Percentiles rank a stretch among this genome's conserved stretches.
Conservation (phyloP, 495 filamentous ascomycete species). For the Aspergillus taichungensis region DNA sequence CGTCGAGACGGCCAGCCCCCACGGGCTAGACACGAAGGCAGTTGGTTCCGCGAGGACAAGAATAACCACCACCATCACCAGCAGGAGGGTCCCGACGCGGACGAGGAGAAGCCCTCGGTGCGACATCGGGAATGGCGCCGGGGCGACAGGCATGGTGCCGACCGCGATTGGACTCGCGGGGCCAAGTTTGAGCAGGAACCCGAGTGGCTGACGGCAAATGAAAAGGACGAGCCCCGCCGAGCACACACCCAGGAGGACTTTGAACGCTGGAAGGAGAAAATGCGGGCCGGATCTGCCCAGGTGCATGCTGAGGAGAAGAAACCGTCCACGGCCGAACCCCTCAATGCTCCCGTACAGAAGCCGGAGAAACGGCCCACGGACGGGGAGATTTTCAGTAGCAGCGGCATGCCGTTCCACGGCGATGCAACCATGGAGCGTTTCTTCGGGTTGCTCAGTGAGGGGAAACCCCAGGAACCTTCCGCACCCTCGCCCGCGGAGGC, state of each 20-base stretch:
- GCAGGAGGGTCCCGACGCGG: conserved; percentile 48
- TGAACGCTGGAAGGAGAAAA: conserved; percentile 85
- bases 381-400: conserved; percentile 29
- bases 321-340: conserved; percentile 22
- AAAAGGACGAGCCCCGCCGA: conserved; percentile 55
- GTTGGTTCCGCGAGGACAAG: conserved; percentile 47
- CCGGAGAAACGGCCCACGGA: conserved; percentile 26
- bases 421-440: conserved; percentile 71
- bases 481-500: not conserved
- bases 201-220: conserved; percentile 76
- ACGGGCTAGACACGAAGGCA: conserved; percentile 44
- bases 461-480: conserved; percentile 6
- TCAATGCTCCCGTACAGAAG: conserved; percentile 15
- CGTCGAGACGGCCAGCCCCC: conserved; percentile 39
- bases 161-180: conserved; percentile 52
- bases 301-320: conserved; percentile 40
- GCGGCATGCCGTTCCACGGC: conserved; percentile 32
- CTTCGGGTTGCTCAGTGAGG: conserved; percentile 55
- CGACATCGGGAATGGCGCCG: conserved; percentile 59
- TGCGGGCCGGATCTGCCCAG: conserved; percentile 57
- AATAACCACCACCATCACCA: not conserved
- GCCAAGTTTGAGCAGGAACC: conserved; percentile 63
- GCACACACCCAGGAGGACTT: conserved; percentile 85
- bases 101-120: conserved; percentile 43
- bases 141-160: conserved; percentile 43